Evolutionary conservation across 345 rosid genomes (phyloP).

Genomic region (Acer saccharum): DNA sequence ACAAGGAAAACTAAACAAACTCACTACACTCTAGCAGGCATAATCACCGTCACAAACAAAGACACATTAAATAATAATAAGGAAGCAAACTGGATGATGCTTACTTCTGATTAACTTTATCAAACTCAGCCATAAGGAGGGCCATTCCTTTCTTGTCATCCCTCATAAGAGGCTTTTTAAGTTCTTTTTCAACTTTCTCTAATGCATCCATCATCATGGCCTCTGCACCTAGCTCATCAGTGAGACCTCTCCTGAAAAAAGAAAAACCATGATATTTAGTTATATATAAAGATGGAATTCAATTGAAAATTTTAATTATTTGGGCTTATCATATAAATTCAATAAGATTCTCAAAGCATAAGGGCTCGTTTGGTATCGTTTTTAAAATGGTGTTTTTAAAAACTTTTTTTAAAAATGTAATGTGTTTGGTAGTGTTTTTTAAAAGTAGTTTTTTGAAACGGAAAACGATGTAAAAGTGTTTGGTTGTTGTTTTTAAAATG

Average conservation of each 20-base stretch:
- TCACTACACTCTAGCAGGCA: background rate
- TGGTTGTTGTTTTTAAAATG: too few species aligned
- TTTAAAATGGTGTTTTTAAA: too few species aligned
- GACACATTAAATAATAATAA: background rate
- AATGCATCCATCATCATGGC: constrained; percentile 94
- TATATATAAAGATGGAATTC: background rate
- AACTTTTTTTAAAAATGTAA: too few species aligned
- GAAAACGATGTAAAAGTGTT: too few species aligned
- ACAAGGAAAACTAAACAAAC: background rate
- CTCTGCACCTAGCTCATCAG: constrained; percentile 88
- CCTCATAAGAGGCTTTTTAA: constrained; percentile 95
- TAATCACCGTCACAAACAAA: background rate
- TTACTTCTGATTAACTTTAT: constrained; percentile 87
- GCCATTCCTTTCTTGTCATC: constrained; percentile 89
- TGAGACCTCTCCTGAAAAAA: constrained; percentile 73
- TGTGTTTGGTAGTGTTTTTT: too few species aligned
- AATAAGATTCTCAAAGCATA: constrained; percentile 7
- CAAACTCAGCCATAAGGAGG: constrained; percentile 85
- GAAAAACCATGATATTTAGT: constrained; percentile 9
- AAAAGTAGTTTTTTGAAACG: too few species aligned
- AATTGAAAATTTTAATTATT: background rate
- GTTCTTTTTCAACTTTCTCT: constrained; percentile 89
- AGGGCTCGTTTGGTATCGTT: too few species aligned
- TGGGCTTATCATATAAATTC: background rate
- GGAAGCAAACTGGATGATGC: constrained; percentile 17